Conservation (phyloP, 306 rosid species). For the Dicorynia guianensis region DNA sequence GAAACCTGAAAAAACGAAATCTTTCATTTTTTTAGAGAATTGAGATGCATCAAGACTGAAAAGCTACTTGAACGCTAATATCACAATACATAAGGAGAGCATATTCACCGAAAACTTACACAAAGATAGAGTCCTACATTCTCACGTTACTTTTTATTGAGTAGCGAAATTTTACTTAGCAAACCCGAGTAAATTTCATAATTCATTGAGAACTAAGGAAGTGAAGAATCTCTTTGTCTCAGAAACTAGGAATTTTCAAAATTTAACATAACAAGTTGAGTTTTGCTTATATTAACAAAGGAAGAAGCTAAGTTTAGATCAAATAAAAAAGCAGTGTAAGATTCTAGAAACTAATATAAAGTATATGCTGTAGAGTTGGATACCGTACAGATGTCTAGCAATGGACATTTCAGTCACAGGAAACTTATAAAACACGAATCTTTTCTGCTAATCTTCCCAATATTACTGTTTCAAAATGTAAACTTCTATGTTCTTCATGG, state of each 20-base stretch:
- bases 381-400: not conserved
- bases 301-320: not conserved
- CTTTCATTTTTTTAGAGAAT: constrained; percentile 10
- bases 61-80: constrained; percentile 25
- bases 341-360: constrained; percentile 1
- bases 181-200: constrained; percentile 1
- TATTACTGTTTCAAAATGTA: constrained; percentile 2
- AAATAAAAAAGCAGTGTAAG: not conserved
- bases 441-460: not conserved
- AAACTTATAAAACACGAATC: not conserved
- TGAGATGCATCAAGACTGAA: constrained; percentile 24
- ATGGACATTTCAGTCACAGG: constrained; percentile 7
- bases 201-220: not conserved
- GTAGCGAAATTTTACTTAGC: constrained; percentile 11
- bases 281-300: not conserved
- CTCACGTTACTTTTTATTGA: not conserved
- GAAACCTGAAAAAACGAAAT: constrained; percentile 71
- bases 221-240: constrained; percentile 13
- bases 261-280: not conserved
- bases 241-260: not conserved
- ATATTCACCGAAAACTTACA: not conserved
- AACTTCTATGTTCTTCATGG: not conserved
- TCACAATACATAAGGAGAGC: constrained; percentile 15
- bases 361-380: constrained; percentile 16
- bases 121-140: constrained; percentile 18